phyloP scores from a whole-genome alignment of 1,139 yeast genomes.

The Yamadazyma triangularis region DNA sequence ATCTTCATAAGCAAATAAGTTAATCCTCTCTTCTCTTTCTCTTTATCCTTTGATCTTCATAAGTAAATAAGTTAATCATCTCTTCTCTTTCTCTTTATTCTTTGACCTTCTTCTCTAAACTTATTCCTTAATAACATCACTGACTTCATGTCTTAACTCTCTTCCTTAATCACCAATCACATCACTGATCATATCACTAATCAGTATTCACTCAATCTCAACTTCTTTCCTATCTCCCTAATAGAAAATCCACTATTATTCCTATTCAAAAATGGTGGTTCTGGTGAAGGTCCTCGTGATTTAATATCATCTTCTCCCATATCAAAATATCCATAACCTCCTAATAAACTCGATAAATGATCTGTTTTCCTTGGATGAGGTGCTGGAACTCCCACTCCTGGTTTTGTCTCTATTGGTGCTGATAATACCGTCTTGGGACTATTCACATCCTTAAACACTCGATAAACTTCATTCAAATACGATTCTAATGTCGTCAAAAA shows the following conservation, averaged over 20 bases:
- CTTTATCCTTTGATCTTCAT: too few relatives aligned
- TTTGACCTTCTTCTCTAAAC: too few relatives aligned
- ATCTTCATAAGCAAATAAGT: too few relatives aligned
- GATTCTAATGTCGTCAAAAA: constrained; percentile 72
- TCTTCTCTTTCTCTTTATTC: too few relatives aligned
- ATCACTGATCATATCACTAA: too few relatives aligned
- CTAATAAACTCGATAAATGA: constrained; percentile 49
- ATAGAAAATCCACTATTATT: constrained; percentile 45
- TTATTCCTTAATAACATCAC: too few relatives aligned
- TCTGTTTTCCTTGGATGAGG: too few relatives aligned
- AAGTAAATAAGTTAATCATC: too few relatives aligned
- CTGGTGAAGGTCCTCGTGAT: constrained; percentile 69
- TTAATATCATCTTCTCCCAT: constrained; percentile 67
- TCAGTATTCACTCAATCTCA: constrained; percentile 68
- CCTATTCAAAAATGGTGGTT: constrained; percentile 50
- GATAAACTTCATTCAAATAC: constrained; percentile 60
- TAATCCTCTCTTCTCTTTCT: too few relatives aligned
- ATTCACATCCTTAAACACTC: constrained; percentile 46
- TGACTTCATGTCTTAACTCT: too few relatives aligned
- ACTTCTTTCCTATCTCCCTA: constrained; percentile 67
- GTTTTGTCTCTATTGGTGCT: constrained; percentile 12
- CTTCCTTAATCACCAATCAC: too few relatives aligned
- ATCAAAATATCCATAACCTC: constrained; percentile 79
- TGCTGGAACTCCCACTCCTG: constrained; percentile 10
- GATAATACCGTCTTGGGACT: constrained; percentile 11